Base-by-base conservation (phyloP, 345 rosid species). In the Salix udensis region DNA sequence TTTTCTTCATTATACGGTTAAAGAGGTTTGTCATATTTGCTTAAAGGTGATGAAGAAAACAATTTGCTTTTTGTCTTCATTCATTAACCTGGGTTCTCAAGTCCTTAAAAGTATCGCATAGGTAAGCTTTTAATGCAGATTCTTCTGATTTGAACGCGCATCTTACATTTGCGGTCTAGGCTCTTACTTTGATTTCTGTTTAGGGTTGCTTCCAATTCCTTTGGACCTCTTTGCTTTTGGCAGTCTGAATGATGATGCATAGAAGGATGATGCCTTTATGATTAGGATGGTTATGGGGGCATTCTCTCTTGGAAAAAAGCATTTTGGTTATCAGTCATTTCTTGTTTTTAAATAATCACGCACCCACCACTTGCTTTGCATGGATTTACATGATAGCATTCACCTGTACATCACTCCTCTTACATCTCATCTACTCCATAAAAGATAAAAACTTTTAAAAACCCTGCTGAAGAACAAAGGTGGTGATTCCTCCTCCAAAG, bases 11-110 rank as follows among this genome's bases (percentile, higher is more conserved):
- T 48, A 23, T 11, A 37, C 34, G 24, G n/a, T 58, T 58, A 46
- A 72, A 72, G 55, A 69, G 19, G 74, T 61, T 72, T 24, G 34
- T 76, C 53, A 30, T 72, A 61, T 73, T 11, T 68, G 58, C 13
- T 66, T 69, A 60, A 14, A 55, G 36, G 34, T 46, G 39, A 13
- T 16, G 26, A 13, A 30, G 68, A 39, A 60, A 73, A 40, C 50
- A 18, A 40, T 1, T 8, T 73, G 67, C 16, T 8, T 31, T 58
- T 72, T 14, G 36, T 69, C 40, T 19, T 21, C 9, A 18, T 62
- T 75, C 30, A 26, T 16, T 18, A n/a, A 30, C 31, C 31, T 53
- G 73, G 44, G 12, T 9, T 31, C 28, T 72, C 12, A 58, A 31
- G 26, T 31, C 67, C 34, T n/a, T 70, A 10, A 31, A 34, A 36